phyloP scores from a whole-genome alignment of 805 yeast genomes.

The Candida bentonensis region DNA sequence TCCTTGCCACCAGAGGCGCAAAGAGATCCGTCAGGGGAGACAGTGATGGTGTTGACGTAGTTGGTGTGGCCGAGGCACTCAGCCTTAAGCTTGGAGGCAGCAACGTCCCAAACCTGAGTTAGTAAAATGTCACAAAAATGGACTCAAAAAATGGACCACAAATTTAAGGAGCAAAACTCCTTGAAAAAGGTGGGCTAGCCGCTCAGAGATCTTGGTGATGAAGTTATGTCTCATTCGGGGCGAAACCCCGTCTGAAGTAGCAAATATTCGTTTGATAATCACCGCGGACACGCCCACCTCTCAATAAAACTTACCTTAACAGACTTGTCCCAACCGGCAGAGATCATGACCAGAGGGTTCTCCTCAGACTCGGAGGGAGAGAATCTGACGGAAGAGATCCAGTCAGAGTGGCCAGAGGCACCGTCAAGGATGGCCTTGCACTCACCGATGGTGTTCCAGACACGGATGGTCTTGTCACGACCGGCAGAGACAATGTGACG shows the following conservation, averaged over 20 bases:
- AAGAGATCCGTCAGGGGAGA: constrained; percentile 99
- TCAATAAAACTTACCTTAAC: constrained; percentile 77
- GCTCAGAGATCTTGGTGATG: constrained; percentile 99
- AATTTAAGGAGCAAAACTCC: background rate
- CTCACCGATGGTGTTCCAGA: constrained; percentile 98
- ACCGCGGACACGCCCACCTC: constrained; percentile 34
- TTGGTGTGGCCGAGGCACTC: constrained; percentile 99
- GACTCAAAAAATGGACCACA: background rate
- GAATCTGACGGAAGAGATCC: constrained; percentile 98
- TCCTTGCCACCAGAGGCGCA: constrained; percentile 99
- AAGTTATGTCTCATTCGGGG: constrained; percentile 86
- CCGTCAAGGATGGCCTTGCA: constrained; percentile 74
- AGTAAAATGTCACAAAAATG: constrained; percentile 9
- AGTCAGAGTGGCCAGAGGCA: constrained; percentile 83
- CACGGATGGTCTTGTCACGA: constrained; percentile 97
- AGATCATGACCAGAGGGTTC: constrained; percentile 60
- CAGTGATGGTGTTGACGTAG: constrained; percentile 91
- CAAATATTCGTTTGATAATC: constrained; percentile 90
- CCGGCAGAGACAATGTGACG: constrained; percentile 98
- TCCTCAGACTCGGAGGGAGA: constrained; percentile 48
- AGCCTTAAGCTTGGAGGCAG: constrained; percentile 72
- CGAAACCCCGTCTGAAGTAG: constrained; percentile 79
- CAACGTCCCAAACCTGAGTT: constrained; percentile 84
- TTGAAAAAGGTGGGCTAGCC: constrained; percentile 4
- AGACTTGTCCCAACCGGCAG: constrained; percentile 98